Conservation (phyloP, 2,329 filamentous ascomycete genomes). For the Colletotrichum sp. region DNA sequence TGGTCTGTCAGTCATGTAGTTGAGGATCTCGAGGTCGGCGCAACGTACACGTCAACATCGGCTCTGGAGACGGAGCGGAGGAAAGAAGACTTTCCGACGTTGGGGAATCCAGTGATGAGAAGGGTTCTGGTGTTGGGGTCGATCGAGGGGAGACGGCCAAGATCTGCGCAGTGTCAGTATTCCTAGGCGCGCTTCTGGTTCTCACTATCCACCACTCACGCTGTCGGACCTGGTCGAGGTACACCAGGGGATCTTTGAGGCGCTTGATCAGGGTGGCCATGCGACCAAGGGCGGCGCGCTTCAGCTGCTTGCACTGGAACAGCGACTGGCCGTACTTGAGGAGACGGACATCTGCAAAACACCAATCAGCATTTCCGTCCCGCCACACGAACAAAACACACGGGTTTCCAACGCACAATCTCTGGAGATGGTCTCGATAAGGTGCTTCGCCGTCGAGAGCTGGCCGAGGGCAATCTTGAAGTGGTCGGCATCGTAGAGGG, state of each 20-base stretch:
- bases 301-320: conserved; percentile 99
- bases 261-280: conserved; percentile 98
- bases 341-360: conserved; percentile 66
- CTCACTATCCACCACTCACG: conserved; percentile 38
- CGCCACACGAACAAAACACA: background rate
- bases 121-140: conserved; percentile 97
- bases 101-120: conserved; percentile 96
- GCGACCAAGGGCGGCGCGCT: conserved; percentile 92
- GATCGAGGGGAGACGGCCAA: conserved; percentile 97
- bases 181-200: background rate
- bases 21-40: background rate
- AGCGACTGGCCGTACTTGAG: conserved; percentile 92
- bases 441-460: conserved; percentile 91
- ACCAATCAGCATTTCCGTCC: background rate
- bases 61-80: conserved; percentile 58
- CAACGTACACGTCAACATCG: conserved; percentile 9
- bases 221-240: conserved; percentile 50
- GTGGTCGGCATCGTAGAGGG: conserved; percentile 97
- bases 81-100: conserved; percentile 97
- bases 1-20: conserved; percentile 62
- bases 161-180: conserved; percentile 56
- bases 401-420: conserved; percentile 58
- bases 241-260: conserved; percentile 79
- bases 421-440: conserved; percentile 94
- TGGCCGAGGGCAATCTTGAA: conserved; percentile 97